phyloP scores from a whole-genome alignment of 2,329 filamentous ascomycete genomes.

The Stenocarpella maydis region DNA sequence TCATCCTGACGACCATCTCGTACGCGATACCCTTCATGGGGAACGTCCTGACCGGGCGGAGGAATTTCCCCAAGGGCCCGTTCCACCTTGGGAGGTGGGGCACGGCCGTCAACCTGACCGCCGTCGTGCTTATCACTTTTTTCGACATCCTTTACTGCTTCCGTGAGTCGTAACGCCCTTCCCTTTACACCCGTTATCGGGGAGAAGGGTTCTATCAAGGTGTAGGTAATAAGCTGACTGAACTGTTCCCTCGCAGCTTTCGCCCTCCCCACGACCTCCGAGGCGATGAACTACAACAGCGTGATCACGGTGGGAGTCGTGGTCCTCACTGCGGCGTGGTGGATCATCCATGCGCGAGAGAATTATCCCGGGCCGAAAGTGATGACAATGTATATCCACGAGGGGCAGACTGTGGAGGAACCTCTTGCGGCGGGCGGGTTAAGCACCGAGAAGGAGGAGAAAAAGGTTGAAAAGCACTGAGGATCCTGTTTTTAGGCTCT shows the following conservation, averaged over 20 bases:
- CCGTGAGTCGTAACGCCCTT: constrained; percentile 49
- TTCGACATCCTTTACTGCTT: constrained; percentile 70
- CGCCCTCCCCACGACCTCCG: constrained; percentile 50
- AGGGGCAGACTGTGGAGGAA: constrained; percentile 27
- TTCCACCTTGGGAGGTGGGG: constrained; percentile 64
- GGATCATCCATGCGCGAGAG: constrained; percentile 54
- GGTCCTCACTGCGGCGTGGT: constrained; percentile 57
- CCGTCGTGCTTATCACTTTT: constrained; percentile 61
- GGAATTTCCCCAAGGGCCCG: constrained; percentile 58
- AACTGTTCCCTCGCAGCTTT: constrained; percentile 45
- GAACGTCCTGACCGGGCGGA: constrained; percentile 61
- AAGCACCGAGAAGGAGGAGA: constrained; percentile 17
- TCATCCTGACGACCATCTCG: constrained; percentile 63
- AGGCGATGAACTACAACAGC: constrained; percentile 61
- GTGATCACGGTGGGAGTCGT: constrained; percentile 61
- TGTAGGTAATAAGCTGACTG: not conserved
- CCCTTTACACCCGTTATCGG: not conserved
- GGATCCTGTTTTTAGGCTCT: not conserved
- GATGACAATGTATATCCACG: constrained; percentile 53
- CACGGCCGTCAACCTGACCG: constrained; percentile 55
- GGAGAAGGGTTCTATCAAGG: no score
- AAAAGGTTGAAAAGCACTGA: not conserved
- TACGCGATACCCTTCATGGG: constrained; percentile 59
- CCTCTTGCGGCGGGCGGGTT: constrained; percentile 33
- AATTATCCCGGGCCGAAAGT: constrained; percentile 62